These are phyloP conservation scores for Cercospora sp. DNA, from an alignment of 2,329 filamentous ascomycete genomes.

Conservation along the genomic window DNA sequence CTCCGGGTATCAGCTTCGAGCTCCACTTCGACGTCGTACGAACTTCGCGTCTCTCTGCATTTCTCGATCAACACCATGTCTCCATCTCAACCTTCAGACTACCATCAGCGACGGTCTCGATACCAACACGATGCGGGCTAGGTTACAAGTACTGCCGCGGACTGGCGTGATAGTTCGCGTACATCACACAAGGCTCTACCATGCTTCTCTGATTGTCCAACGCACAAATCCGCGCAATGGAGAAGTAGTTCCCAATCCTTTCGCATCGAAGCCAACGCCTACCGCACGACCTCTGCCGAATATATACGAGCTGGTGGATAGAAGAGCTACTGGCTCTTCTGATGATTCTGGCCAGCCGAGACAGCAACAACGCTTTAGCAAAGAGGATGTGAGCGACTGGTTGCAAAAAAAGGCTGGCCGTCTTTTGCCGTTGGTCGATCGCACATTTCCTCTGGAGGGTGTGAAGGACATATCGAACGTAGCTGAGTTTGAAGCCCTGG, in stretches of 20 bases:
- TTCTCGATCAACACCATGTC: background rate
- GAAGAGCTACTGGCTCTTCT: background rate
- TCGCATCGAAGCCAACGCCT: background rate
- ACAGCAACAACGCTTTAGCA: background rate
- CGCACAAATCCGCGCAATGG: background rate
- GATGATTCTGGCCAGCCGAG: background rate
- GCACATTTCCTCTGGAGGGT: background rate
- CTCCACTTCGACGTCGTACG: background rate
- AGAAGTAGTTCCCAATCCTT: background rate
- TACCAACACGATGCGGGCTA: background rate
- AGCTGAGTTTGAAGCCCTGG: background rate
- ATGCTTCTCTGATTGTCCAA: background rate
- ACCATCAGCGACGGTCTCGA: background rate
- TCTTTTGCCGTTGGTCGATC: background rate
- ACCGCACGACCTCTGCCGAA: background rate
- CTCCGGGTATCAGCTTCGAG: background rate
- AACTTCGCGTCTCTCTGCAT: background rate
- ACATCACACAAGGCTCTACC: background rate
- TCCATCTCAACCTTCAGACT: background rate
- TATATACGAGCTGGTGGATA: background rate
- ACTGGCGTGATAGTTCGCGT: background rate
- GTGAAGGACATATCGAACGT: background rate
- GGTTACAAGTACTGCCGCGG: background rate
- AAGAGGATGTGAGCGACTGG: background rate
- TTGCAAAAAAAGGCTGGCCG: background rate